Evolutionary conservation across 1,139 yeast genomes (phyloP).

Genomic region (Diutina scorzettiae): DNA sequence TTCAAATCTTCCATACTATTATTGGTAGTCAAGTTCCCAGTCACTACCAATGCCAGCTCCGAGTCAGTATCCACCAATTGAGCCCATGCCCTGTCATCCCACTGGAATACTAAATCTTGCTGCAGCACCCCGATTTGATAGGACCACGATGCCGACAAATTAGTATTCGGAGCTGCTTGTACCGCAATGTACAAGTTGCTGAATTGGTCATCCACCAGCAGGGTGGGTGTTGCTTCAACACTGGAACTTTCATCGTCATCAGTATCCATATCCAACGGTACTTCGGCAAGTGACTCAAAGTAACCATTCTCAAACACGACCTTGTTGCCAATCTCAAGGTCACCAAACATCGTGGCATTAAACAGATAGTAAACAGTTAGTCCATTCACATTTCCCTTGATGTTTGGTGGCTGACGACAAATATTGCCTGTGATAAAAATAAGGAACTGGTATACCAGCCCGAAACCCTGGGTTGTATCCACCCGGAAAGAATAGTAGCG

Average conservation of each 20-base stretch:
- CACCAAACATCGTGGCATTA: constrained; percentile 26
- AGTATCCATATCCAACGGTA: constrained; percentile 13
- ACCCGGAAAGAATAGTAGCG: constrained; percentile 35
- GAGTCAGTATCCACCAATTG: constrained; percentile 64
- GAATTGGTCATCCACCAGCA: constrained; percentile 18
- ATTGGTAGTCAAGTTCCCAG: constrained; percentile 36
- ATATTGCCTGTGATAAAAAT: constrained; percentile 51
- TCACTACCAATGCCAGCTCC: constrained; percentile 54
- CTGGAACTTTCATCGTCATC: constrained; percentile 12
- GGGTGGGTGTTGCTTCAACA: constrained; percentile 35
- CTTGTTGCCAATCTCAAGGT: constrained; percentile 23
- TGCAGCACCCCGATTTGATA: constrained; percentile 67
- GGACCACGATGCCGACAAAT: constrained; percentile 32
- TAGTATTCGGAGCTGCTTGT: constrained; percentile 30
- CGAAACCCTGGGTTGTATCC: constrained; percentile 33
- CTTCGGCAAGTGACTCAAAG: constrained; percentile 41
- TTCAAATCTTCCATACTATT: constrained; percentile 13
- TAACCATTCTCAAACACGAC: constrained; percentile 34
- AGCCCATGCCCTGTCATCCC: constrained; percentile 53
- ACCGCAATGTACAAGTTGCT: constrained; percentile 38
- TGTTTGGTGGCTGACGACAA: constrained; percentile 34
- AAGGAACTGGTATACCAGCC: constrained; percentile 39
- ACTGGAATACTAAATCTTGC: constrained; percentile 52
- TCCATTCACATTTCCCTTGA: constrained; percentile 16
- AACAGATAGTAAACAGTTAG: constrained; percentile 40